A percentile compares a stretch with the other conserved stretches of the same genome.
Evolutionary conservation across 2,329 filamentous ascomycete species (phyloP).

Genomic region (Biscogniauxia mediterranea): DNA sequence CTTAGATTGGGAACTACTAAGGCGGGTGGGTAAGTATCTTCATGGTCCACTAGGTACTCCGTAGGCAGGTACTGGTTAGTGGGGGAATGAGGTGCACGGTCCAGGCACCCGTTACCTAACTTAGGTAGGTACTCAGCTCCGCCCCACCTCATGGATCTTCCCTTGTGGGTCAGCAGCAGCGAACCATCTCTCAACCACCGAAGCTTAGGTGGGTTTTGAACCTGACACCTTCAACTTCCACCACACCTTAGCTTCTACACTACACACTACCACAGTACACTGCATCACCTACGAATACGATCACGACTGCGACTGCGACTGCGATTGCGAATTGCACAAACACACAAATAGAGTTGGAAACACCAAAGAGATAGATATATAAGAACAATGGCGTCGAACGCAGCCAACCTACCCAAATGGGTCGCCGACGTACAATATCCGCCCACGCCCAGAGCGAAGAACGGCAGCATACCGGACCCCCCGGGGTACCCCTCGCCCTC

Average conservation of each 20-base stretch:
- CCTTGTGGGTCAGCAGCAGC: not conserved
- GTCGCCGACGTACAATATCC: conserved; percentile 74
- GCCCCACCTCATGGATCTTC: not conserved
- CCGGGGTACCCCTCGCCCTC: conserved; percentile 70
- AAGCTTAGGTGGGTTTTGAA: too few relatives aligned
- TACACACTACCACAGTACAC: not conserved
- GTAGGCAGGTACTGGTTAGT: too few relatives aligned
- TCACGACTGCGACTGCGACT: not conserved
- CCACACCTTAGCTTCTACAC: too few relatives aligned
- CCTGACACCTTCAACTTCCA: too few relatives aligned
- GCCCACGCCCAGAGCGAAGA: conserved; percentile 64
- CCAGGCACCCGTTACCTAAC: not conserved
- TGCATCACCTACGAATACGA: not conserved
- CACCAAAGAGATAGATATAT: too few relatives aligned
- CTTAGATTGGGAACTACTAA: too few relatives aligned
- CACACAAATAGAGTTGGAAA: too few relatives aligned
- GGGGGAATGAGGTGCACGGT: too few relatives aligned
- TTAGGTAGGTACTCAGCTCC: too few relatives aligned
- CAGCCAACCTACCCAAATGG: conserved; percentile 67
- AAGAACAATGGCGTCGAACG: conserved; percentile 22
- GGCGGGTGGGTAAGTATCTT: too few relatives aligned
- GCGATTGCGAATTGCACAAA: not conserved
- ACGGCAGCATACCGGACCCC: conserved; percentile 72
- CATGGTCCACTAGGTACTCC: too few relatives aligned
- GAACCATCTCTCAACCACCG: not conserved